Percentiles rank a stretch among this genome's conserved stretches.
Evolutionary conservation across 129 eudicot genomes (phyloP).

Genomic region (Flaveria sonorensis): DNA sequence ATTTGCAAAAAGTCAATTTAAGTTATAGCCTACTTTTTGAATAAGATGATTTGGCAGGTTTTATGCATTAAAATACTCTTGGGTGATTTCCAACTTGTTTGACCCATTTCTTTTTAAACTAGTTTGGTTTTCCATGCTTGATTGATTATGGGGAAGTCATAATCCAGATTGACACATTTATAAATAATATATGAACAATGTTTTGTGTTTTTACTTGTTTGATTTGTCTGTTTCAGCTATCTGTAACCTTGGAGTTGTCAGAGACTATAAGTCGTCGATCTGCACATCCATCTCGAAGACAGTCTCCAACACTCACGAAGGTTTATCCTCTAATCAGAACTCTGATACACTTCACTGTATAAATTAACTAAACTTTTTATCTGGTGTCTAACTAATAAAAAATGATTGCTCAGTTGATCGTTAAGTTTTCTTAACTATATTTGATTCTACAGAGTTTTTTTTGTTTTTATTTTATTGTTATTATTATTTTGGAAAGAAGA

Average conservation of each 20-base stretch:
- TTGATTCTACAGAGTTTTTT: too few species aligned
- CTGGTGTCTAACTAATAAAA: constrained; percentile 3
- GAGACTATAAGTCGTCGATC: constrained; percentile 78
- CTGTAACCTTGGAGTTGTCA: constrained; percentile 88
- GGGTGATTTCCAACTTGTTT: background rate
- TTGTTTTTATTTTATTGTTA: too few species aligned
- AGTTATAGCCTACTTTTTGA: background rate
- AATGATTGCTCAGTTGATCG: background rate
- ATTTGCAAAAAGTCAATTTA: background rate
- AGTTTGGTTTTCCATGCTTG: background rate
- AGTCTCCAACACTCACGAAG: constrained; percentile 94
- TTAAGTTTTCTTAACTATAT: too few species aligned
- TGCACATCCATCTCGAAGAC: constrained; percentile 89
- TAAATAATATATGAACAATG: background rate
- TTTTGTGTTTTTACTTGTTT: constrained; percentile 2
- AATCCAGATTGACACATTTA: background rate
- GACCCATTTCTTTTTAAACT: background rate
- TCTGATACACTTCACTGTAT: constrained; percentile 9
- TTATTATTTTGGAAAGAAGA: too few species aligned
- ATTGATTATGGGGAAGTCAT: background rate
- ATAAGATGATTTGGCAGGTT: background rate
- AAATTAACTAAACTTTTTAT: background rate
- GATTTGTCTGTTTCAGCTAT: constrained; percentile 53
- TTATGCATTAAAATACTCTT: background rate
- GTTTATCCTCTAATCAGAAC: constrained; percentile 37